Conservation (phyloP, 345 rosid genomes). For the Clausena lansium region DNA sequence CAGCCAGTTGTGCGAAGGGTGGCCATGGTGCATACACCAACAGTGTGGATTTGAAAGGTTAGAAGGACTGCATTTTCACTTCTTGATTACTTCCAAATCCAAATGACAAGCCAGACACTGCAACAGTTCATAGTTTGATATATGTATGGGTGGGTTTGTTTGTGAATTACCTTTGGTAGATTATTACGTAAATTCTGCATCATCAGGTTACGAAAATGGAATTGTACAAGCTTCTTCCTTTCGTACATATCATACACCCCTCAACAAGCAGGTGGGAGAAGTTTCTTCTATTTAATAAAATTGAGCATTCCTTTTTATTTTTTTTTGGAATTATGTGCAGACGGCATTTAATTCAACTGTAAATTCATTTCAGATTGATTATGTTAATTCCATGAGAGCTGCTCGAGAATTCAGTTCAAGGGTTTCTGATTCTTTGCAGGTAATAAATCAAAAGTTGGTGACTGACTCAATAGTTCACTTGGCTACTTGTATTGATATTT, state of each 20-base stretch:
- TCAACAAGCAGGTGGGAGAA: constrained; percentile 76
- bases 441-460: constrained; percentile 22
- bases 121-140: neutral
- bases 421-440: constrained; percentile 80
- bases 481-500: neutral
- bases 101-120: neutral
- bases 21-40: constrained; percentile 95
- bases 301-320: constrained; percentile 4
- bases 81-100: neutral
- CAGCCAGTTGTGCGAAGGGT: constrained; percentile 97
- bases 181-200: constrained; percentile 12
- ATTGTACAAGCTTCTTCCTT: constrained; percentile 88
- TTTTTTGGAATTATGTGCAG: constrained; percentile 5
- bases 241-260: constrained; percentile 97
- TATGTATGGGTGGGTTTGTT: neutral
- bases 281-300: constrained; percentile 11
- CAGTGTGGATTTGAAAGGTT: constrained; percentile 89
- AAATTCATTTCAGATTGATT: constrained; percentile 56
- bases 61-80: constrained; percentile 17
- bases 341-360: neutral
- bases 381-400: constrained; percentile 88
- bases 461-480: neutral
- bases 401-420: constrained; percentile 80
- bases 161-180: neutral
- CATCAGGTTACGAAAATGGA: constrained; percentile 71